phyloP scores from a whole-genome alignment of 2,329 filamentous ascomycete genomes.

The Paraphaeosphaeria sporulosa region DNA sequence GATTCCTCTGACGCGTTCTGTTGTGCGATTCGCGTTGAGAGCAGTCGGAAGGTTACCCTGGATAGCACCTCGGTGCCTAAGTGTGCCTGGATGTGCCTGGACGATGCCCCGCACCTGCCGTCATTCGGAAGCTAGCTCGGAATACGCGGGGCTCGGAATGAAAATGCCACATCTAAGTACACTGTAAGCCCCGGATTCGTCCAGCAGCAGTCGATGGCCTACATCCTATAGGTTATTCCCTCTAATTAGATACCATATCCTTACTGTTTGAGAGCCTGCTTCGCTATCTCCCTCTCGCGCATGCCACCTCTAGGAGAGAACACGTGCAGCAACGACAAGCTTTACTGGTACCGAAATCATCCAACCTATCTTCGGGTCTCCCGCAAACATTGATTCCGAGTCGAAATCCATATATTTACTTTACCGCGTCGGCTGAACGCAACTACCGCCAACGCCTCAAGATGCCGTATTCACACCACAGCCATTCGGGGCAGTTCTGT shows the following conservation, averaged over 20 bases:
- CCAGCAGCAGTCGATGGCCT: neutral
- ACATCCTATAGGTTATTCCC: neutral
- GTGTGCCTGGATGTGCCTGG: neutral
- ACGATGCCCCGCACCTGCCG: neutral
- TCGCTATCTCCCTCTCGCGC: too few species aligned
- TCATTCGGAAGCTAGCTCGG: conserved; percentile 3
- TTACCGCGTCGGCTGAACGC: neutral
- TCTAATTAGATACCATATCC: neutral
- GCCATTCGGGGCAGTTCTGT: conserved; percentile 97
- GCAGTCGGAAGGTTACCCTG: neutral
- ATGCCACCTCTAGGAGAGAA: neutral
- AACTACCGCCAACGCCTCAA: neutral
- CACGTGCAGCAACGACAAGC: neutral
- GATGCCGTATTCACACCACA: conserved; percentile 98
- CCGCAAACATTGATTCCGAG: neutral
- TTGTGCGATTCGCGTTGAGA: too few species aligned
- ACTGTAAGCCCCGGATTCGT: too few species aligned
- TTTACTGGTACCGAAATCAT: neutral
- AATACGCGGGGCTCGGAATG: conserved; percentile 6
- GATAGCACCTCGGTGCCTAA: too few species aligned
- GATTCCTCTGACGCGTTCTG: too few species aligned
- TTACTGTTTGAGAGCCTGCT: neutral
- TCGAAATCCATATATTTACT: neutral
- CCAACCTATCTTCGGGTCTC: neutral
- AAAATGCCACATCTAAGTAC: neutral